Evolutionary conservation across 306 rosid species (phyloP).

Genomic region (Vachellia pachyceras): DNA sequence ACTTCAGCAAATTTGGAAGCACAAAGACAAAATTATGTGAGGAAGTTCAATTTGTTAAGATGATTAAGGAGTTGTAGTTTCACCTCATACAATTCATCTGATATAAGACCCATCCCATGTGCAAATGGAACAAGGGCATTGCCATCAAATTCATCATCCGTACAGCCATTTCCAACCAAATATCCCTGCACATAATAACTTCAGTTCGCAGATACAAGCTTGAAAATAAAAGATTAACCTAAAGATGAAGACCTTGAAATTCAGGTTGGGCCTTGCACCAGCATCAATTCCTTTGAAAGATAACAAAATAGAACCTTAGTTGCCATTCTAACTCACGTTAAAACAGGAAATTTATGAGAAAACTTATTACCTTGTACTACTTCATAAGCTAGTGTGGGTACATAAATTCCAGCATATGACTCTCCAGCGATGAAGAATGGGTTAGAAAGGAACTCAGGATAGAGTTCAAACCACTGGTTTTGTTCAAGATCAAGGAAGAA

Average conservation of each 20-base stretch:
- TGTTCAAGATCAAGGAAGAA: slow-evolving; percentile 27
- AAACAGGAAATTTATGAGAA: slow-evolving; percentile 14
- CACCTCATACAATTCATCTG: slow-evolving; percentile 84
- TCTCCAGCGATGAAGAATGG: slow-evolving; percentile 87
- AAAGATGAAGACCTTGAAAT: slow-evolving; percentile 62
- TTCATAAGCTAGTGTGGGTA: slow-evolving; percentile 85
- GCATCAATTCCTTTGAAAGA: slow-evolving; percentile 58
- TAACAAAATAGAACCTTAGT: slow-evolving; percentile 5
- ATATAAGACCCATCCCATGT: slow-evolving; percentile 95
- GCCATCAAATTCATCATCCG: slow-evolving; percentile 81
- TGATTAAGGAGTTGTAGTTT: slow-evolving; percentile 13
- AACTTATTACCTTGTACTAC: slow-evolving; percentile 67
- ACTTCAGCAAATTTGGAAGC: slow-evolving; percentile 19
- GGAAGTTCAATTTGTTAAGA: background rate
- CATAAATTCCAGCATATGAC: slow-evolving; percentile 93
- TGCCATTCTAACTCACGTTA: slow-evolving; percentile 2
- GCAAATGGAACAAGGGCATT: slow-evolving; percentile 95
- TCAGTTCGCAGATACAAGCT: slow-evolving; percentile 17
- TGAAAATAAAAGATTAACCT: slow-evolving; percentile 22
- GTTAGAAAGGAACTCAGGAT: slow-evolving; percentile 76
- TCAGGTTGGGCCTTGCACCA: slow-evolving; percentile 55
- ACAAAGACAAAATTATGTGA: background rate
- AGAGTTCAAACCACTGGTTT: slow-evolving; percentile 83
- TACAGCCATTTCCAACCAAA: slow-evolving; percentile 90
- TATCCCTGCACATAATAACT: slow-evolving; percentile 68